Conservation (phyloP, 495 filamentous ascomycete genomes). For the Lasiosphaeria miniovina region DNA sequence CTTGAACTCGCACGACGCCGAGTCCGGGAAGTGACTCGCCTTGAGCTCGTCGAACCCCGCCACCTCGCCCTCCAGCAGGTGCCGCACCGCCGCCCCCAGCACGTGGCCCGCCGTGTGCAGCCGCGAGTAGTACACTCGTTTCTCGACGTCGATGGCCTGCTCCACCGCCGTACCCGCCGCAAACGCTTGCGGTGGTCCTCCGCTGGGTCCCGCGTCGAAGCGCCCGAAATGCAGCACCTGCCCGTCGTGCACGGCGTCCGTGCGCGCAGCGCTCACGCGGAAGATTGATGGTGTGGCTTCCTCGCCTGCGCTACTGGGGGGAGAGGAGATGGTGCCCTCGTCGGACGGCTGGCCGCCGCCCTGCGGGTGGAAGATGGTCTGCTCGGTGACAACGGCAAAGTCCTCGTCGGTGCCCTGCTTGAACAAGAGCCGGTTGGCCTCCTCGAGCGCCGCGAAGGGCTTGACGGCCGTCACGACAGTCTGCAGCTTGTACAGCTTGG, state of each 20-base stretch:
- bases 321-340: constrained; percentile 45
- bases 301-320: no score
- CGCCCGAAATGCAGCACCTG: constrained; percentile 58
- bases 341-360: constrained; percentile 66
- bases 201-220: constrained; percentile 30
- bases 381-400: constrained; percentile 51
- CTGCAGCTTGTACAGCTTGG: constrained; percentile 43
- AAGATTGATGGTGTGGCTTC: constrained; percentile 32
- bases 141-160: constrained; percentile 53
- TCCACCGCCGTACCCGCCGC: constrained; percentile 36
- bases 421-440: constrained; percentile 47
- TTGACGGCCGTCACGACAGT: constrained; percentile 43
- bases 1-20: constrained; percentile 56
- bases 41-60: constrained; percentile 56
- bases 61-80: constrained; percentile 49
- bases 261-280: constrained; percentile 50
- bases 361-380: constrained; percentile 67
- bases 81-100: constrained; percentile 55
- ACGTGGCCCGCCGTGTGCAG: constrained; percentile 66
- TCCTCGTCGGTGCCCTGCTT: constrained; percentile 45
- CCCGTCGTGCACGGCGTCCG: constrained; percentile 40
- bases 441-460: constrained; percentile 45
- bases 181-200: constrained; percentile 22
- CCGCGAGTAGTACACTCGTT: constrained; percentile 55
- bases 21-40: constrained; percentile 61